These are phyloP conservation scores for Beauveria caledonica DNA, from an alignment of 2,329 filamentous ascomycete genomes.

Conservation along the genomic window DNA sequence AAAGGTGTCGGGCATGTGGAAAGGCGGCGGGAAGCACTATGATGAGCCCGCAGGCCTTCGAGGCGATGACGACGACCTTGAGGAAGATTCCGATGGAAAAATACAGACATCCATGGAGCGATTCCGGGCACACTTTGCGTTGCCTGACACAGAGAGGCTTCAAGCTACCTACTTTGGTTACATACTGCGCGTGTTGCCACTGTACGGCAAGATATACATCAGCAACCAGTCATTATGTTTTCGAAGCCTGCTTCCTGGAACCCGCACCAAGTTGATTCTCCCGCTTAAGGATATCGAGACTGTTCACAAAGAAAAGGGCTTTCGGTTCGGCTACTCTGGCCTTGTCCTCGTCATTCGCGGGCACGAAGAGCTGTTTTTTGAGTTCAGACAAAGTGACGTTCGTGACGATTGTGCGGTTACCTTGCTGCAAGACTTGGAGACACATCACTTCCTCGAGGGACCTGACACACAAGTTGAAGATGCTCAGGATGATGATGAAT, in stretches of 20 bases:
- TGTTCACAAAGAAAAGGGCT: constrained; percentile 89
- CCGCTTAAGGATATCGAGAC: constrained; percentile 89
- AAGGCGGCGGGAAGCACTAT: constrained; percentile 84
- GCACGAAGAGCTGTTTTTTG: constrained; percentile 94
- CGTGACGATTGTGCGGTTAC: constrained; percentile 87
- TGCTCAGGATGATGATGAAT: constrained; percentile 61
- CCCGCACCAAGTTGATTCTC: constrained; percentile 84
- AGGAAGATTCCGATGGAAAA: constrained; percentile 55
- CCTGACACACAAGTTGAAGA: constrained; percentile 61
- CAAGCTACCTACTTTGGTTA: constrained; percentile 89
- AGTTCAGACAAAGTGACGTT: constrained; percentile 69
- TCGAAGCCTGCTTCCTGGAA: constrained; percentile 80
- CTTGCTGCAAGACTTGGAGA: constrained; percentile 67
- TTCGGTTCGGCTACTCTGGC: constrained; percentile 83
- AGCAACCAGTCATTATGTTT: constrained; percentile 86
- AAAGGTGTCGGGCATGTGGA: constrained; percentile 96
- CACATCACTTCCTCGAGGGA: constrained; percentile 60
- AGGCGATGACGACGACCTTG: constrained; percentile 47
- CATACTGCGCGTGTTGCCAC: constrained; percentile 77
- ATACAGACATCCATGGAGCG: constrained; percentile 63
- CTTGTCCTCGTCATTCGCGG: constrained; percentile 88
- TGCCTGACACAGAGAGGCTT: constrained; percentile 75
- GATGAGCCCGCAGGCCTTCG: constrained; percentile 48
- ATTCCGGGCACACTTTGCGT: constrained; percentile 82
- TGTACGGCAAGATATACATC: constrained; percentile 96